phyloP scores from a whole-genome alignment of 768 basidiomycete genomes.

The Lactifluus echinatus region DNA sequence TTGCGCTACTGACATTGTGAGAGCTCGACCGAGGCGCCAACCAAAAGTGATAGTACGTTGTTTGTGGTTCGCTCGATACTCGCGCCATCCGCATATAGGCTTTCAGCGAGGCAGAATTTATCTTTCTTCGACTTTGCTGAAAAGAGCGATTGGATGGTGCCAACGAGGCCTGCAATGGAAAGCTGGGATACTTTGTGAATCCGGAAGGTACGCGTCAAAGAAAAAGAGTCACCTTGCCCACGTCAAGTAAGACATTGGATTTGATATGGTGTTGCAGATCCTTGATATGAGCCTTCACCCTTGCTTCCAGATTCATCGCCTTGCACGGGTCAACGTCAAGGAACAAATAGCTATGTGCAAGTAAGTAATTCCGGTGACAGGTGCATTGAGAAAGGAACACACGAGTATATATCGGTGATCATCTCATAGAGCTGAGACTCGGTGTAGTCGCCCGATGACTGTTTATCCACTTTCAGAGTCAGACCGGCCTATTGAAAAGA shows the following conservation, averaged over 20 bases:
- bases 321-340: slow-evolving; percentile 56
- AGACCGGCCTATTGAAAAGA: slow-evolving; percentile 51
- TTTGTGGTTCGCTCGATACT: slow-evolving; percentile 58
- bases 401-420: slow-evolving; percentile 67
- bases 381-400: slow-evolving; percentile 22
- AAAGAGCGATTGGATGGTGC: slow-evolving; percentile 40
- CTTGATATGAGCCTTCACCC: slow-evolving; percentile 43
- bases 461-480: slow-evolving; percentile 48
- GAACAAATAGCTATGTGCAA: slow-evolving; percentile 57
- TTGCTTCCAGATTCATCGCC: slow-evolving; percentile 45
- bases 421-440: slow-evolving; percentile 52
- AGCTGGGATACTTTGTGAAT: slow-evolving; percentile 21
- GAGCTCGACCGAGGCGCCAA: slow-evolving; percentile 58
- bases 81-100: slow-evolving; percentile 46
- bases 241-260: slow-evolving; percentile 33
- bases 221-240: slow-evolving; percentile 33
- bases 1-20: slow-evolving; percentile 45
- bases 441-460: slow-evolving; percentile 52
- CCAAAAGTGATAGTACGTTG: slow-evolving; percentile 61
- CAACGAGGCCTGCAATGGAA: slow-evolving; percentile 35
- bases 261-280: slow-evolving; percentile 52
- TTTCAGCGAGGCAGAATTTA: slow-evolving; percentile 42
- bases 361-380: not conserved
- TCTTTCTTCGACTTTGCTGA: slow-evolving; percentile 34
- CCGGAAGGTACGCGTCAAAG: not conserved